A percentile compares a stretch with the other conserved stretches of the same genome.
These are phyloP conservation scores for Podaxis sp. DNA, from an alignment of 768 basidiomycete genomes.

Conservation along the genomic window DNA sequence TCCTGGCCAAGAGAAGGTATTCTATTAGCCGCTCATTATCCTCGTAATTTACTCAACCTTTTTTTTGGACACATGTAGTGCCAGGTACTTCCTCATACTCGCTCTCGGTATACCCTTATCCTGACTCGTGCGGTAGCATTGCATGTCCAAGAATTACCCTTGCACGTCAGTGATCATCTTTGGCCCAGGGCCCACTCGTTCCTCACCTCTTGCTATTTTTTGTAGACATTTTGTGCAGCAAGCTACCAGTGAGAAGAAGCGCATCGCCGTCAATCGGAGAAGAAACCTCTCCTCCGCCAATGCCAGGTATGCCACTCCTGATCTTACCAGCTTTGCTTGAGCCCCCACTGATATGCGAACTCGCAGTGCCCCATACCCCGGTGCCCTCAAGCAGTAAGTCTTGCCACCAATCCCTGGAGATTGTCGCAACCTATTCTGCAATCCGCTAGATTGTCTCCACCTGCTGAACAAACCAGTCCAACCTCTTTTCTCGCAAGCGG, in stretches of 20 bases:
- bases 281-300: slow-evolving; percentile 53
- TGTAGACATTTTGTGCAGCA: slow-evolving; percentile 77
- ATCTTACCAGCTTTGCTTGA: slow-evolving; percentile 9
- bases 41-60: slow-evolving; percentile 12
- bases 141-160: slow-evolving; percentile 82
- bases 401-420: neutral
- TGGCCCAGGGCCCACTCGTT: slow-evolving; percentile 11
- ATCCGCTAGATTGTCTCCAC: slow-evolving; percentile 23
- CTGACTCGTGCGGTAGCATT: slow-evolving; percentile 54
- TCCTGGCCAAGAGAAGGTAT: slow-evolving; percentile 79
- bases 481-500: slow-evolving; percentile 19
- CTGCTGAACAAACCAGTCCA: slow-evolving; percentile 20
- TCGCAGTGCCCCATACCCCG: slow-evolving; percentile 32
- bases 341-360: slow-evolving; percentile 19
- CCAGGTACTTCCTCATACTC: slow-evolving; percentile 46
- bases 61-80: slow-evolving; percentile 39
- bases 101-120: slow-evolving; percentile 10
- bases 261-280: slow-evolving; percentile 54
- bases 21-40: slow-evolving; percentile 17
- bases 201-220: neutral
- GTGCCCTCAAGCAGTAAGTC: slow-evolving; percentile 39
- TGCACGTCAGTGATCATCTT: slow-evolving; percentile 68
- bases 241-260: slow-evolving; percentile 83
- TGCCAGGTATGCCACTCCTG: slow-evolving; percentile 37
- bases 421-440: neutral